These are phyloP conservation scores for Chlorella vulgaris DNA, from an alignment of 139 green algal species.

Conservation along the genomic window DNA sequence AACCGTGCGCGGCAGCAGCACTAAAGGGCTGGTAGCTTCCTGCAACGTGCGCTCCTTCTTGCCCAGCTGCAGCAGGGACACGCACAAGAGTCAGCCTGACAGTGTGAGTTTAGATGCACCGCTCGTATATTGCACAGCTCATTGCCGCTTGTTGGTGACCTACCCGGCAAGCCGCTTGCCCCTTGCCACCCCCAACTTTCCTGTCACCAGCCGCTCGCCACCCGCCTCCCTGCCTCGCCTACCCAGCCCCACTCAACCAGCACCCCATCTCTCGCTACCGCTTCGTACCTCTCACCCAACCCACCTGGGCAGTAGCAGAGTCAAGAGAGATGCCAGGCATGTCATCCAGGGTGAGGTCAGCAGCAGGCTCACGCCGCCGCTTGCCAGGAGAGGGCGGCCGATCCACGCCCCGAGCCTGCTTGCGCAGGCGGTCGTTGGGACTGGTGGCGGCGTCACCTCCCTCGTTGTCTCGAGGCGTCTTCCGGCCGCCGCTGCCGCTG, in stretches of 20 bases:
- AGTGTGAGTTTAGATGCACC: no score
- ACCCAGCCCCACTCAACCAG: no score
- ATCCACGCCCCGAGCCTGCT: conserved; percentile 34
- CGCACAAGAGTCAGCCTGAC: no score
- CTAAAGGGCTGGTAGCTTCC: conserved; percentile 18
- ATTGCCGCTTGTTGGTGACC: no score
- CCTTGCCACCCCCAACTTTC: no score
- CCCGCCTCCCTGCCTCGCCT: no score
- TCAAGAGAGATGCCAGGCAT: conserved; percentile 10
- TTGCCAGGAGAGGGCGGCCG: conserved; percentile 28
- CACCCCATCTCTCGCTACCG: not conserved
- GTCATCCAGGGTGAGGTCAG: conserved; percentile 17
- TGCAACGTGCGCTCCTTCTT: conserved; percentile 32
- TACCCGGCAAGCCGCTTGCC: no score
- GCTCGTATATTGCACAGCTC: no score
- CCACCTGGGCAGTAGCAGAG: conserved; percentile 15
- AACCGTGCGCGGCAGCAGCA: not conserved
- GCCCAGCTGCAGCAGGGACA: not conserved
- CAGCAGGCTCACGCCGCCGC: conserved; percentile 17
- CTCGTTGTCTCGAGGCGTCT: conserved; percentile 42
- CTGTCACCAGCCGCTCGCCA: no score
- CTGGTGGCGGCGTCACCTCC: not conserved
- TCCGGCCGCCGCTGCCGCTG: conserved; percentile 38
- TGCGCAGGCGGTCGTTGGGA: conserved; percentile 47
- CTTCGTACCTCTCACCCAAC: not conserved